Evolutionary conservation across 2,329 filamentous ascomycete genomes (phyloP).

Genomic region (Westerdykella ornata): DNA sequence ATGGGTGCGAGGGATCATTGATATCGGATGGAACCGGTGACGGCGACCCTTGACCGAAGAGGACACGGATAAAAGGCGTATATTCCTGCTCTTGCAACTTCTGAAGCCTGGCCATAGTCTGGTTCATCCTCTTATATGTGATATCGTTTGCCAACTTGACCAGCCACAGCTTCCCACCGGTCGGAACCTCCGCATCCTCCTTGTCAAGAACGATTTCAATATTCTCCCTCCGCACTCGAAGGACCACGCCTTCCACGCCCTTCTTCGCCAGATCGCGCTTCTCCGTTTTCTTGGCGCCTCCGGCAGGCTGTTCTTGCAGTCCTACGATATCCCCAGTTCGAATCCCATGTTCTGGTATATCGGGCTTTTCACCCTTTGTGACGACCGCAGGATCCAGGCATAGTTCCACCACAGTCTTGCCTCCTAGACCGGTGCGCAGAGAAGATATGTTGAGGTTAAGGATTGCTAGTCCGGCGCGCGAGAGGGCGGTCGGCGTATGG

Average conservation of each 20-base stretch:
- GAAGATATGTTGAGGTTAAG: slow-evolving; percentile 67
- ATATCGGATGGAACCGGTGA: slow-evolving; percentile 45
- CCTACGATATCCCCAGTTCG: slow-evolving; percentile 72
- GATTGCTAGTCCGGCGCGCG: slow-evolving; percentile 71
- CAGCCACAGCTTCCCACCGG: slow-evolving; percentile 55
- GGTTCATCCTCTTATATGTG: slow-evolving; percentile 59
- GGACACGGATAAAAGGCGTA: slow-evolving; percentile 52
- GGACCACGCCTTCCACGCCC: slow-evolving; percentile 64
- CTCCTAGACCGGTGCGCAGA: slow-evolving; percentile 81
- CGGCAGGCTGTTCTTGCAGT: slow-evolving; percentile 66
- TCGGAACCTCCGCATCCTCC: slow-evolving; percentile 50
- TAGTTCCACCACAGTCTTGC: slow-evolving; percentile 83
- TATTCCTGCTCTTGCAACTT: slow-evolving; percentile 52
- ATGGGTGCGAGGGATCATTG: slow-evolving; percentile 33
- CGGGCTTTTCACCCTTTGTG: slow-evolving; percentile 41
- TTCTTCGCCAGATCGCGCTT: slow-evolving; percentile 63
- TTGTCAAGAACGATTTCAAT: slow-evolving; percentile 65
- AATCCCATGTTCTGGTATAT: slow-evolving; percentile 68
- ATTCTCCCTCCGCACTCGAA: slow-evolving; percentile 52
- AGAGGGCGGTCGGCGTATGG: slow-evolving; percentile 61
- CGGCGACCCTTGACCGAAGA: slow-evolving; percentile 54
- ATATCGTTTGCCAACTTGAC: slow-evolving; percentile 62
- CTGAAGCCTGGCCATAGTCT: slow-evolving; percentile 55
- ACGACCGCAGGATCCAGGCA: slow-evolving; percentile 61
- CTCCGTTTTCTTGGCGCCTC: slow-evolving; percentile 63